phyloP scores from a whole-genome alignment of 768 basidiomycete species.

The Udeniomyces megalosporus region DNA sequence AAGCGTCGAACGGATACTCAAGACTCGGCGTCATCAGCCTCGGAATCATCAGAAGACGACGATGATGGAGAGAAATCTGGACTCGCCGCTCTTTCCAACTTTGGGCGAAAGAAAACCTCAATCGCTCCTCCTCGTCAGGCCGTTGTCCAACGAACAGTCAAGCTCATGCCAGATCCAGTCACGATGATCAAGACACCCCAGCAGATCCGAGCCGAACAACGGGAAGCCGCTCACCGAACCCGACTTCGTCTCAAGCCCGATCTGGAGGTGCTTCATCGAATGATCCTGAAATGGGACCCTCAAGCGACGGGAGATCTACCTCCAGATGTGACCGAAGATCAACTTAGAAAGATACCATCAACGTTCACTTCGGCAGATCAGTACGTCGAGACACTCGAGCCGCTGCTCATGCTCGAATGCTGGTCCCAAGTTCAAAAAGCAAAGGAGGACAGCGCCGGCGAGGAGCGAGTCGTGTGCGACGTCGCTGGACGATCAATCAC shows the following conservation, averaged over 20 bases:
- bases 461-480: constrained; percentile 42
- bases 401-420: constrained; percentile 69
- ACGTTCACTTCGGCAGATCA: constrained; percentile 47
- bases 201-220: constrained; percentile 34
- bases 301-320: neutral
- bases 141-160: constrained; percentile 5
- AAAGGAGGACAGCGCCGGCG: constrained; percentile 42
- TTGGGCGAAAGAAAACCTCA: neutral
- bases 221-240: constrained; percentile 46
- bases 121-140: neutral
- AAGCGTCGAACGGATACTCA: constrained; percentile 5
- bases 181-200: constrained; percentile 35
- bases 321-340: constrained; percentile 8
- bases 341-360: constrained; percentile 38
- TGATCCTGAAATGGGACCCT: constrained; percentile 74
- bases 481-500: constrained; percentile 53
- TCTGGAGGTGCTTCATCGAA: constrained; percentile 56
- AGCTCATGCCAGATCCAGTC: constrained; percentile 31
- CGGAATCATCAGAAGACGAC: constrained; percentile 9
- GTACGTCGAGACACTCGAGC: constrained; percentile 63
- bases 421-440: constrained; percentile 75
- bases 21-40: constrained; percentile 7
- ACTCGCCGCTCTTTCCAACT: neutral
- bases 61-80: constrained; percentile 2
- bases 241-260: constrained; percentile 67